Conservation (phyloP, 768 basidiomycete species). For the Strobilomyces dryophilus region DNA sequence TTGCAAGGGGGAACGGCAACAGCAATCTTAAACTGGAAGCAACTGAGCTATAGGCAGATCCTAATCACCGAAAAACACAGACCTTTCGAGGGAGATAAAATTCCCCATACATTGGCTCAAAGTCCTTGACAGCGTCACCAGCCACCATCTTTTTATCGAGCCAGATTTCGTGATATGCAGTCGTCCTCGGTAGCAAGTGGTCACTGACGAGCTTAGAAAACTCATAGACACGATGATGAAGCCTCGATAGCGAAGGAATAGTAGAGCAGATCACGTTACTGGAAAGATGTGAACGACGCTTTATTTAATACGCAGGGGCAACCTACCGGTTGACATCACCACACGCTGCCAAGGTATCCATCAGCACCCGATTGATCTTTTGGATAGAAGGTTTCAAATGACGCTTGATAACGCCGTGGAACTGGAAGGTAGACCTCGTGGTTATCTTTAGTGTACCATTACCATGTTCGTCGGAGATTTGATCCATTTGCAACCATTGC, state of each 20-base stretch:
- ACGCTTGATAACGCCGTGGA: conserved; percentile 97
- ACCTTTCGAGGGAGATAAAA: conserved; percentile 96
- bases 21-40: conserved; percentile 87
- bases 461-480: conserved; percentile 94
- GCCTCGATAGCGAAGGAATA: conserved; percentile 82
- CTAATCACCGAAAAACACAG: conserved; percentile 11
- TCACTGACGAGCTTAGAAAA: conserved; percentile 83
- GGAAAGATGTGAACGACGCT: conserved; percentile 6
- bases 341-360: conserved; percentile 97
- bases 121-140: conserved; percentile 89
- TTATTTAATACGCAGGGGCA: neutral
- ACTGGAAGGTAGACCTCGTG: conserved; percentile 97
- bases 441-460: conserved; percentile 95
- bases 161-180: conserved; percentile 99
- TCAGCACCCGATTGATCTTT: conserved; percentile 83
- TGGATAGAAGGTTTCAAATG: conserved; percentile 96
- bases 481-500: conserved; percentile 96
- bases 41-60: neutral
- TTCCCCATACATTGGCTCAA: conserved; percentile 96
- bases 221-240: conserved; percentile 78
- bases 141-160: conserved; percentile 95
- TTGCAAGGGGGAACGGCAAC: conserved; percentile 96
- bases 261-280: conserved; percentile 92
- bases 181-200: conserved; percentile 83
- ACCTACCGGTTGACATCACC: conserved; percentile 92